Conservation (phyloP, 1,284 basidiomycete species). For the Malassezia japonica region DNA sequence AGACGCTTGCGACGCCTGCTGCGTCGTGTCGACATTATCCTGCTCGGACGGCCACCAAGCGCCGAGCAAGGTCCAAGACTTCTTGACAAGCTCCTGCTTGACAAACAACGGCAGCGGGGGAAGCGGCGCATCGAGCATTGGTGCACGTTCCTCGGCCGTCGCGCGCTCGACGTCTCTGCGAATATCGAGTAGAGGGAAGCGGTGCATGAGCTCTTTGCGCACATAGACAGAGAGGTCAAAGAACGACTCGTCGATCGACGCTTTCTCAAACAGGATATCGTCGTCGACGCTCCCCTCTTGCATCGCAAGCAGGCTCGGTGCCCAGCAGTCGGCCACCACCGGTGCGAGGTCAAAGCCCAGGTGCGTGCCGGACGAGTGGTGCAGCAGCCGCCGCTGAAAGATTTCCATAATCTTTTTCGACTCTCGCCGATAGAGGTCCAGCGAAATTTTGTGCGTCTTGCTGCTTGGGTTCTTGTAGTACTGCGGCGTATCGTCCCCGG, state of each 20-base stretch:
- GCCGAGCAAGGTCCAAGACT: conserved; percentile 59
- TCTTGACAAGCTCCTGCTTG: conserved; percentile 48
- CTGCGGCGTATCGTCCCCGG: conserved; percentile 74
- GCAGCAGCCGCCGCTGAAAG: conserved; percentile 51
- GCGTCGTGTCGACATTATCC: conserved; percentile 12
- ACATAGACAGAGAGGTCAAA: conserved; percentile 45
- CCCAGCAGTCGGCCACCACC: conserved; percentile 6
- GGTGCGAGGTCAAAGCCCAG: conserved; percentile 55
- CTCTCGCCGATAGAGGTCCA: conserved; percentile 87
- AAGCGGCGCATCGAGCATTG: conserved; percentile 68
- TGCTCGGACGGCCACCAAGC: conserved; percentile 17
- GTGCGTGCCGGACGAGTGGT: conserved; percentile 59
- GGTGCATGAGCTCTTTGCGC: conserved; percentile 33
- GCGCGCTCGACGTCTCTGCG: conserved; percentile 17
- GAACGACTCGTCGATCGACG: conserved; percentile 56
- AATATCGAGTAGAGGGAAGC: conserved; percentile 60
- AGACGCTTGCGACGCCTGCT: neutral
- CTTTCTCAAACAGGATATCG: conserved; percentile 49
- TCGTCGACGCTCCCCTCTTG: conserved; percentile 2
- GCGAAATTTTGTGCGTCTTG: conserved; percentile 84
- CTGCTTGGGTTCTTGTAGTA: conserved; percentile 72
- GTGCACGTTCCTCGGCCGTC: conserved; percentile 38
- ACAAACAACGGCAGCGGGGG: conserved; percentile 61
- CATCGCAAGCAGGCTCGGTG: neutral
- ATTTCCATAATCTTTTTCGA: conserved; percentile 76